phyloP scores from a whole-genome alignment of 2,329 filamentous ascomycete genomes.

The Penicillium glabrum region DNA sequence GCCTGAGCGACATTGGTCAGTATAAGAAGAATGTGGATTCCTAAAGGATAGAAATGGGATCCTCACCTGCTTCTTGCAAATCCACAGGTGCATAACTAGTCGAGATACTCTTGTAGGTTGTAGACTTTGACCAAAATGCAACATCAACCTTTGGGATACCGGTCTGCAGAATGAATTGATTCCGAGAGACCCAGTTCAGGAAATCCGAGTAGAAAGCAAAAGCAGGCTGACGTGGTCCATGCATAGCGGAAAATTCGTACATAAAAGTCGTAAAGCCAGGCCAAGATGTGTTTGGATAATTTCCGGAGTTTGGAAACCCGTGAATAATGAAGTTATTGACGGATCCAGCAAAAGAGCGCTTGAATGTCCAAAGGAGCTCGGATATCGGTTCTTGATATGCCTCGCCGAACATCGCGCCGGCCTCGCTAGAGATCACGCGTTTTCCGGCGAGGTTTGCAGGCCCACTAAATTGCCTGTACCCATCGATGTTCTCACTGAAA shows the following conservation, averaged over 20 bases:
- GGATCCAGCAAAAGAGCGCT: slow-evolving; percentile 41
- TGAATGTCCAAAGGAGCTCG: slow-evolving; percentile 36
- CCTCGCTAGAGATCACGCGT: slow-evolving; percentile 42
- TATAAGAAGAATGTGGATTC: neutral
- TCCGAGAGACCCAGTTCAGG: slow-evolving; percentile 14
- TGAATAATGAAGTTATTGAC: slow-evolving; percentile 50
- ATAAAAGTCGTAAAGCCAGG: slow-evolving; percentile 48
- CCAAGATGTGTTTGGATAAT: slow-evolving; percentile 50
- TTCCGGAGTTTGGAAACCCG: slow-evolving; percentile 42
- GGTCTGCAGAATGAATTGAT: slow-evolving; percentile 17
- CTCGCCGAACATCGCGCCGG: slow-evolving; percentile 27
- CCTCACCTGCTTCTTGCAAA: slow-evolving; percentile 13
- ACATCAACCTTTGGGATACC: slow-evolving; percentile 45
- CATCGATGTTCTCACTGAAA: slow-evolving; percentile 40
- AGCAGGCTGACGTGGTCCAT: slow-evolving; percentile 18
- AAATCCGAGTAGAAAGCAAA: slow-evolving; percentile 18
- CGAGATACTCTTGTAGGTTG: slow-evolving; percentile 11
- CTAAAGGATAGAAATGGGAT: too few species aligned
- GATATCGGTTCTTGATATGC: slow-evolving; percentile 29
- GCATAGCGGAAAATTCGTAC: slow-evolving; percentile 41
- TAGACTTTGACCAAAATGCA: slow-evolving; percentile 39
- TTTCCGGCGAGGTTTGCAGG: slow-evolving; percentile 41
- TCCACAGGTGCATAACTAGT: slow-evolving; percentile 13
- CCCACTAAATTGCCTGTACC: slow-evolving; percentile 42
- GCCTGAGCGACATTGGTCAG: slow-evolving; percentile 16